phyloP scores from a whole-genome alignment of 1,139 yeast genomes.

The Tardiomyces depauwii region DNA sequence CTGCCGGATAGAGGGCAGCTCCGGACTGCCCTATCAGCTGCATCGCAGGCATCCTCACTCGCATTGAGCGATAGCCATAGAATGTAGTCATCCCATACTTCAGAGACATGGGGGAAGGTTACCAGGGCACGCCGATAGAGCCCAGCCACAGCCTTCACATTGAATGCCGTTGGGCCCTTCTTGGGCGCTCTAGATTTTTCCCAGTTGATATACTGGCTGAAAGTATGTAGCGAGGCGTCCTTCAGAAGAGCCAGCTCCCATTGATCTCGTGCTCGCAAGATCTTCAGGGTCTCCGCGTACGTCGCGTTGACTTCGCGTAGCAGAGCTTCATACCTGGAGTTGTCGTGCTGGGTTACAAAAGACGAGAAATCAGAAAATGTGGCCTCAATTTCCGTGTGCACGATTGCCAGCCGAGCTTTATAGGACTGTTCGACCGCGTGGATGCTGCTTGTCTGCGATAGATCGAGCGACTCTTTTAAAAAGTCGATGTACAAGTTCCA shows the following conservation, averaged over 20 bases:
- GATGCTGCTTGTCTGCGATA: background rate
- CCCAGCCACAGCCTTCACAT: background rate
- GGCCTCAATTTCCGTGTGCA: constrained; percentile 29
- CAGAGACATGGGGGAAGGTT: background rate
- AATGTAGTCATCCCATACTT: background rate
- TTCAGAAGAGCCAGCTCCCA: constrained; percentile 5
- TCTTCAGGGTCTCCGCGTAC: constrained; percentile 21
- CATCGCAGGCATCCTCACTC: constrained; percentile 9
- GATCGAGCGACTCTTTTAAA: background rate
- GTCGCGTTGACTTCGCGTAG: constrained; percentile 28
- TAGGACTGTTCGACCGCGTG: constrained; percentile 19
- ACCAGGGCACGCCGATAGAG: background rate
- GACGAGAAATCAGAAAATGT: constrained; percentile 30
- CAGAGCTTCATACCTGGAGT: constrained; percentile 23
- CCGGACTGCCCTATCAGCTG: constrained; percentile 3
- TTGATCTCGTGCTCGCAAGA: constrained; percentile 17
- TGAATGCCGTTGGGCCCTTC: background rate
- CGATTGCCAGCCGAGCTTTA: constrained; percentile 25
- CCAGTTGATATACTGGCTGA: constrained; percentile 19
- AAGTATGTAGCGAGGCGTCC: constrained; percentile 12
- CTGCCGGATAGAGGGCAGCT: background rate
- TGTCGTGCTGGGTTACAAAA: constrained; percentile 25
- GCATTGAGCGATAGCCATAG: background rate
- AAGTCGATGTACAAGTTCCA: constrained; percentile 2
- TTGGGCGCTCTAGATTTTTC: constrained; percentile 9